Base-by-base conservation (phyloP, 139 green algal species). In the Chlorella sp. region DNA sequence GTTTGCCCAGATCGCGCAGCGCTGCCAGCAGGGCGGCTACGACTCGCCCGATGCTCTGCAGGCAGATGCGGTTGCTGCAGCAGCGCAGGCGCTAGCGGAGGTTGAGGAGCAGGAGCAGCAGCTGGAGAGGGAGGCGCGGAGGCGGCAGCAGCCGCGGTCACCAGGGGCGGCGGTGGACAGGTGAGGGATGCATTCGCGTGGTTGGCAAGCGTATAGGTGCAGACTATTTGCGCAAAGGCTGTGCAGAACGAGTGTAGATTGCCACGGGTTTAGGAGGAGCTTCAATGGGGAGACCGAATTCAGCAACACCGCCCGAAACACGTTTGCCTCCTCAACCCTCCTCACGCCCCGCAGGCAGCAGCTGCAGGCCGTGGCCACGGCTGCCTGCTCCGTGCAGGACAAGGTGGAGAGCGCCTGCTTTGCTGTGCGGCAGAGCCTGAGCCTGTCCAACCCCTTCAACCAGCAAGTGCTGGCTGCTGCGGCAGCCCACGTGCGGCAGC, bases 311-410 rank as follows among this genome's bases (percentile, higher is more conserved):
- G n/a, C n/a, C n/a, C n/a, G n/a, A n/a, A n/a, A n/a, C n/a, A n/a
- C n/a, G n/a, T n/a, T n/a, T n/a, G n/a, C n/a, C n/a, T n/a, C n/a
- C n/a, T n/a, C n/a, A n/a, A n/a, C n/a, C n/a, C n/a, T n/a, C 11
- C 46, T 7, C 46, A 11, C 51, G 51, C 51, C 4, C 40, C 48
- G 46, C 48, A 36, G n/a, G 56, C 67, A 83, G 44, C 56, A 44
- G 43, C 54, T 69, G 22, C 73, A 72, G 28, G 65, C 76, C 5
- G 67, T 70, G 8, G 65, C 69, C 28, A 72, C 75, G 0, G 84
- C 69, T 6, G 44, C 76, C 41, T 79, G 70, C 48, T 43, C 84
- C 0, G 36, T 85, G 84, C 76, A 80, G 32, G 84, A 88, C 77
- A 46, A 85, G 2, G 36, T 88, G 20, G 78, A 84, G 16, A 30